These are phyloP conservation scores for Pulveroboletus sp. DNA, from an alignment of 1,284 basidiomycete genomes.

Conservation along the genomic window DNA sequence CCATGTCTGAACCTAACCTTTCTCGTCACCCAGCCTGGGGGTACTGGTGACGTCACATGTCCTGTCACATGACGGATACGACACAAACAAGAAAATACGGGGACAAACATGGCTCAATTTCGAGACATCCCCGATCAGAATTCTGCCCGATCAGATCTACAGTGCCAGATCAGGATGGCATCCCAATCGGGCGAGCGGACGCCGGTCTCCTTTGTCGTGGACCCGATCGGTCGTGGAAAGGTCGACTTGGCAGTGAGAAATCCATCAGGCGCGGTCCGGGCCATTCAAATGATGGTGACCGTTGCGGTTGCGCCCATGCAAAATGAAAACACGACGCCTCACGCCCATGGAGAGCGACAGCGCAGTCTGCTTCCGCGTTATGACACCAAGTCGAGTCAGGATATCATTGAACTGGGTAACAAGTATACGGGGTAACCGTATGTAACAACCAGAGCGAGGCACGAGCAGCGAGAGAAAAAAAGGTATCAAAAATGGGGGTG, in stretches of 20 bases:
- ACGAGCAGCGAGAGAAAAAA: conserved; percentile 23
- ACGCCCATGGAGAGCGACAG: conserved; percentile 15
- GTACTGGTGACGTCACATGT: conserved; percentile 26
- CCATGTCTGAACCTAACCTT: conserved; percentile 31
- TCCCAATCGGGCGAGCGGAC: conserved; percentile 23
- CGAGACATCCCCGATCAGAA: conserved; percentile 36
- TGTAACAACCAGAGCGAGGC: conserved; percentile 31
- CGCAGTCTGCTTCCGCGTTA: conserved; percentile 11
- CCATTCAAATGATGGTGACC: conserved; percentile 14
- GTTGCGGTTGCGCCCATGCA: conserved; percentile 24
- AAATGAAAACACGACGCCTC: conserved; percentile 32
- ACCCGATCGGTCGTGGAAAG: conserved; percentile 20
- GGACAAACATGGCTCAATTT: conserved; percentile 23
- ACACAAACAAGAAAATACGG: conserved; percentile 22
- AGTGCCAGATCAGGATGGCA: conserved; percentile 22
- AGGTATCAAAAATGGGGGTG: conserved; percentile 40
- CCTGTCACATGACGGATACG: conserved; percentile 25
- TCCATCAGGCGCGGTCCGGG: conserved; percentile 9
- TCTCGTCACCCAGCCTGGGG: neutral
- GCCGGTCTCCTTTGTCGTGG: conserved; percentile 11
- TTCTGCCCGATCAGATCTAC: conserved; percentile 38
- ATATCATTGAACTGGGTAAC: conserved; percentile 40
- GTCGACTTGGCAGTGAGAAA: conserved; percentile 21
- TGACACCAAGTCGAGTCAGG: conserved; percentile 26
- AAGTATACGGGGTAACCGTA: conserved; percentile 42